phyloP scores from a whole-genome alignment of 768 basidiomycete genomes.

The Agrocybe praecox region DNA sequence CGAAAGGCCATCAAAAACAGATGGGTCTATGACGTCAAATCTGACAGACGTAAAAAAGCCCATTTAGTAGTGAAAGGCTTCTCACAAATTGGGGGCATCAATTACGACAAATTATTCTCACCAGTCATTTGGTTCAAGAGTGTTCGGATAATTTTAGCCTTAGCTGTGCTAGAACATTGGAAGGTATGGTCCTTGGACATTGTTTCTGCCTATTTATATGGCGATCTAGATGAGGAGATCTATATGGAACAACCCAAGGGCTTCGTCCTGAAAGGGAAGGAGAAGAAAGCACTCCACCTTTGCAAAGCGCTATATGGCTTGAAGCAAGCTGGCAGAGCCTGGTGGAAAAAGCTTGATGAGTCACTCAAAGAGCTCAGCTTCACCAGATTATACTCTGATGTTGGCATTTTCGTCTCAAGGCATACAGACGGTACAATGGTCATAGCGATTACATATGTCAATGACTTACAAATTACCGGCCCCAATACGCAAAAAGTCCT shows the following conservation, averaged over 20 bases:
- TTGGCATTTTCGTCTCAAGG: too few species aligned
- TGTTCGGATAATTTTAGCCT: conserved; percentile 6
- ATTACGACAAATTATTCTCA: conserved; percentile 31
- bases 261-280: too few species aligned
- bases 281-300: too few species aligned
- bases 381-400: too few species aligned
- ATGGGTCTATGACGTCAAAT: conserved; percentile 18
- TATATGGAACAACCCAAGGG: too few species aligned
- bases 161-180: conserved; percentile 9
- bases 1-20: conserved; percentile 6
- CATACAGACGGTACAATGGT: too few species aligned
- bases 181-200: conserved; percentile 9
- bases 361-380: too few species aligned
- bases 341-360: too few species aligned
- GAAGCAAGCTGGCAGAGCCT: too few species aligned
- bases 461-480: too few species aligned
- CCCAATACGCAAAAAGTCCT: neutral
- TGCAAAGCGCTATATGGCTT: too few species aligned
- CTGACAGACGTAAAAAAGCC: conserved; percentile 29
- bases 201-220: conserved; percentile 18
- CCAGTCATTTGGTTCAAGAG: conserved; percentile 17
- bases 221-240: conserved; percentile 11
- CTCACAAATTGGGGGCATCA: conserved; percentile 37
- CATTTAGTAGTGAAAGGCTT: conserved; percentile 32
- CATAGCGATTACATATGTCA: too few species aligned